Base-by-base conservation (phyloP, 805 yeast species). In the Teunomyces tritomae region DNA sequence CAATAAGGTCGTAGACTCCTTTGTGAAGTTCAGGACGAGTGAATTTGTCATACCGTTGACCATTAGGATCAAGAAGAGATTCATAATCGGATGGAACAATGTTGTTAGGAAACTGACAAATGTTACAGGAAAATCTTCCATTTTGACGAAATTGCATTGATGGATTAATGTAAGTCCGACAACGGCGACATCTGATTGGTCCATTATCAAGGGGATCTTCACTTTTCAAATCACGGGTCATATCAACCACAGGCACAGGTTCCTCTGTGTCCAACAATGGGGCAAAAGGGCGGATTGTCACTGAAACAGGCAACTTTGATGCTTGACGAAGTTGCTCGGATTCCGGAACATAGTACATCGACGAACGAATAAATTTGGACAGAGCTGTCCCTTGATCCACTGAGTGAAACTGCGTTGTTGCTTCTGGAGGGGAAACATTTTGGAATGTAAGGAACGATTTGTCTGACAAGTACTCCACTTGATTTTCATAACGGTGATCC, bases 121-220 rank as follows among this genome's bases (percentile, higher is more conserved):
- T 79, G 65, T 92, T 92, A 73, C 99, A 94, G 9, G 80, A 74
- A 65, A 89, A 87, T 48, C 69, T 72, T 37, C 83, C 79, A 26
- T 84, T 83, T 46, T 76, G 77, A 5, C 80, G 75, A 54, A 81
- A 83, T 51, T 79, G 83, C 83, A 87, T 85, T 14, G 83, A 79
- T 3, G 97, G 95, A 62, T 92, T 94, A 52, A 90, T 76, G 64
- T 90, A 94, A 1, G 96, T 81, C 47, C 97, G 80, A 69, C 99
- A 94, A 52, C 98, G 84, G 55, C 82, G 79, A 68, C 99, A 94
- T 56, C 99, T 79, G 29, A 95, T 84, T 0, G 96, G 96, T 0
- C 89, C 89, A 20, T 62, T 57, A 44, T 69, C 75, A 39, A 62
- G 52, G 1, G 63, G 61, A 48, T 61, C 64, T 10, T 46, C 30